Evolutionary conservation across 495 filamentous ascomycete species (phyloP), one percentile per base, ranked within the genome.

Genomic region (Friedmanniomyces simplex): DNA sequence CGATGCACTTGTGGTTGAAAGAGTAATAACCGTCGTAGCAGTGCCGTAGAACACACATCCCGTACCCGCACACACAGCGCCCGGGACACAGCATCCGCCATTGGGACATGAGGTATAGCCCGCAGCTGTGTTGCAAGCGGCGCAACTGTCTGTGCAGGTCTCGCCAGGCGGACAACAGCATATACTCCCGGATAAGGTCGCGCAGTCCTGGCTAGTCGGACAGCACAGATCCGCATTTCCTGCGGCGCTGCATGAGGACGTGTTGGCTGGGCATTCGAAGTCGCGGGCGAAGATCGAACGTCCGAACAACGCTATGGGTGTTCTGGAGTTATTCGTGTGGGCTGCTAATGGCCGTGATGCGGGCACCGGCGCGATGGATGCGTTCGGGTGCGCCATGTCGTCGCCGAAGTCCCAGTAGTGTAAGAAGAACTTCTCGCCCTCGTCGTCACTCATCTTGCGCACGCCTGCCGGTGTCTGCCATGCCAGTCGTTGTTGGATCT

Each of bases 361-460:
- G 49, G 20, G 25, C 3, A 22, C 2, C 3, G 11, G 13, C 5
- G 25, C n/a, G 12, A 6, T 16, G 26, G 26, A 34, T n/a, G 25
- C 30, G n/a, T 52, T 52, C 30, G 26, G 26, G 7, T 22, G 49
- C 6, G 49, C 26, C 73, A 28, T 0, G 57, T 52, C n/a, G 34
- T 57, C 50, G 16, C 51, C 55, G 18, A 59, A 50, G 30, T 51
- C 68, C 82, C 84, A 81, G 68, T 84, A 81, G 20, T 81, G 73
- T 45, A 78, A 74, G 62, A 83, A 84, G 72, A 96, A 91, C 73
- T 91, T 97, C 68, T 94, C 88, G 36, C 85, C 84, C 57, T 87
- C 81, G 67, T 95, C 87, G 4, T 67, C 72, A 47, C 79, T 82
- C 88, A 95, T 95, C 66, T 95, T 97, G 54, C 73, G 71, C 21